Base-by-base conservation (phyloP, 495 filamentous ascomycete genomes). In the Penicillium robsamsonii region DNA sequence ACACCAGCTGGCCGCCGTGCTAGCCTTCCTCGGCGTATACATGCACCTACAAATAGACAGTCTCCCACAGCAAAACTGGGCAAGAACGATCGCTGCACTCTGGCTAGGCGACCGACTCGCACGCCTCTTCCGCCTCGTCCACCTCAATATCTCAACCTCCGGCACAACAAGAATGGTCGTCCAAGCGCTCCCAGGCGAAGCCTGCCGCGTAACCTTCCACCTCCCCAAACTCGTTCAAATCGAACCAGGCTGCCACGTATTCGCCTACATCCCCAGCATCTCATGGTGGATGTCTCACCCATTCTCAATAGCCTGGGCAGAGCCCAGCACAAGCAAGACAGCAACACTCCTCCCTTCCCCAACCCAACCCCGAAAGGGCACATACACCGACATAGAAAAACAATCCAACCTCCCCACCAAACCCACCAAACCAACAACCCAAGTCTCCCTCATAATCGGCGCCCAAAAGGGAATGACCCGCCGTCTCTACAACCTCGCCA, bases 391-490 rank as follows among this genome's bases (percentile, higher is more conserved):
- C 18, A 67, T 76, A 11, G 72, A 76, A 62, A 75, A 78, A 47
- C 79, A 82, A 62, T 61, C 70, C 51, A 43, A 63, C 69, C 41
- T 38, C 53, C 38, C 67, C 38, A 63, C 50, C 46, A 62, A 55
- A 48, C 50, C 24, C 43, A 57, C 66, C 33, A 61, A 68, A 41
- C 68, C 70, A 45, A 89, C 86, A 22, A 84, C 77, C 25, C 55
- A 69, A 56, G 77, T 96, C 62, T 90, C 90, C 5, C 87, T 95
- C 60, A 81, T 96, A 68, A 82, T 96, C 61, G 80, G 86, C 52
- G 87, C 85, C 51, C 83, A 87, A 31, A 86, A 90, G 20, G 91
- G 91, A 53, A 92, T 96, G 80, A 96, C 91, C n/a, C 78, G 84
- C 54, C 77, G 72, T 15, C 76, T 96, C 2, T 91, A 87, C 76